Conservation (phyloP, 768 basidiomycete genomes). For the Pulveroboletus sp. region DNA sequence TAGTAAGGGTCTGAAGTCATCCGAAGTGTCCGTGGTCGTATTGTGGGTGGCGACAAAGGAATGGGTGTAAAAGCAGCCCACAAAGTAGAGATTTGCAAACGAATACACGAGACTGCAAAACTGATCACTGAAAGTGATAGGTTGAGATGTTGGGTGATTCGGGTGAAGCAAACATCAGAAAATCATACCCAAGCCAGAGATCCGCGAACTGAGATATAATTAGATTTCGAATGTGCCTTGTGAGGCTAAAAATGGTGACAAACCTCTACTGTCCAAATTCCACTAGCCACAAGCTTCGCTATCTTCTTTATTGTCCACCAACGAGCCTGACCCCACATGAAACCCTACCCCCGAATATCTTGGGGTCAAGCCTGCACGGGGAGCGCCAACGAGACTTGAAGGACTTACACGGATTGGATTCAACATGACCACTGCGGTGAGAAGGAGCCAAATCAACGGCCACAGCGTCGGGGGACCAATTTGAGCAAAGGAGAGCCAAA, state of each 20-base stretch:
- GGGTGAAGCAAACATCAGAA: background rate
- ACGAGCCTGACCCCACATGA: constrained; percentile 37
- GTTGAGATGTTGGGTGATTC: constrained; percentile 11
- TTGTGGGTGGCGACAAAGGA: constrained; percentile 1
- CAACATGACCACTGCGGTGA: constrained; percentile 56
- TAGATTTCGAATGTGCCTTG: constrained; percentile 1
- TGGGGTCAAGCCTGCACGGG: background rate
- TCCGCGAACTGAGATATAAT: constrained; percentile 59
- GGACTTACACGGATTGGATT: constrained; percentile 71
- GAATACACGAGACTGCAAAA: constrained; percentile 79
- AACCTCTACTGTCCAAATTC: constrained; percentile 74
- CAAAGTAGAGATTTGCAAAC: constrained; percentile 66
- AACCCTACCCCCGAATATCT: constrained; percentile 44
- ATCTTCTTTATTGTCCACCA: constrained; percentile 78
- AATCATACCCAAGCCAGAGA: constrained; percentile 84
- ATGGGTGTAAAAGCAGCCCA: constrained; percentile 67
- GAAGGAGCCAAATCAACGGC: constrained; percentile 79
- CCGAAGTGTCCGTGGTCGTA: background rate
- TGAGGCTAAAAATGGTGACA: constrained; percentile 1
- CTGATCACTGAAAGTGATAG: constrained; percentile 55
- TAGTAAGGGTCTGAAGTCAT: background rate
- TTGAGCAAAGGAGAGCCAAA: constrained; percentile 78
- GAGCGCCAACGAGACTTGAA: background rate
- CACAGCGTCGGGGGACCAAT: constrained; percentile 73
- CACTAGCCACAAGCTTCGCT: constrained; percentile 64